These are phyloP conservation scores for Scedosporium dehoogii DNA, from an alignment of 2,329 filamentous ascomycete species.

Conservation along the genomic window DNA sequence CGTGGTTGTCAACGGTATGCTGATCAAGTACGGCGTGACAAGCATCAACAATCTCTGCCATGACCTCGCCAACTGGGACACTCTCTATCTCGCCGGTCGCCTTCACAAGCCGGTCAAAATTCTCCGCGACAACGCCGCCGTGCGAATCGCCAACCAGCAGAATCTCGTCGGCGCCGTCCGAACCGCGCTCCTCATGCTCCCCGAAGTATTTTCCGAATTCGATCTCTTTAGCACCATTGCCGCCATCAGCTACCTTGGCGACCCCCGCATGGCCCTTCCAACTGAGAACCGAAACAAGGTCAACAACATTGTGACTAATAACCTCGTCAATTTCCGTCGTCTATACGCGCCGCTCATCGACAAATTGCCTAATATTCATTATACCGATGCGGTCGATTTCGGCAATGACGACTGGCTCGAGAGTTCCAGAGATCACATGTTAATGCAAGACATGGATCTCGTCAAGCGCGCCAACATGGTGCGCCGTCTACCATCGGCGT, in stretches of 20 bases:
- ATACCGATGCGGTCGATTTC: constrained; percentile 56
- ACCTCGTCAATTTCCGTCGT: constrained; percentile 82
- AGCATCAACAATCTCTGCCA: constrained; percentile 81
- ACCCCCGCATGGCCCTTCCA: constrained; percentile 87
- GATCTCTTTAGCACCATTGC: constrained; percentile 87
- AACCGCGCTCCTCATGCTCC: constrained; percentile 78
- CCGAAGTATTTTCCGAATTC: constrained; percentile 73
- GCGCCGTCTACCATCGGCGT: constrained; percentile 73
- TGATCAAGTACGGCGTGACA: constrained; percentile 97
- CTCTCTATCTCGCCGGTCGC: constrained; percentile 88
- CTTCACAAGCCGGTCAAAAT: constrained; percentile 98
- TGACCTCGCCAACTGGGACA: constrained; percentile 86
- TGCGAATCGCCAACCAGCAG: constrained; percentile 89
- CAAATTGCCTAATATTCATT: constrained; percentile 79
- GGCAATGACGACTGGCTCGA: constrained; percentile 31
- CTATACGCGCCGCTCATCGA: constrained; percentile 85
- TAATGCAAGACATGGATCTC: constrained; percentile 89
- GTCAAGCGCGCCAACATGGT: constrained; percentile 93
- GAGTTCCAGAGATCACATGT: constrained; percentile 48
- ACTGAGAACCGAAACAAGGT: constrained; percentile 91
- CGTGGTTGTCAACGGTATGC: constrained; percentile 83
- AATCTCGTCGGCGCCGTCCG: constrained; percentile 89
- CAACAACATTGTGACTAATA: constrained; percentile 84
- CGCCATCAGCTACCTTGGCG: constrained; percentile 85
- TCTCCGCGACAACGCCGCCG: constrained; percentile 81